Evolutionary conservation across 495 filamentous ascomycete species (phyloP).

Genomic region (Penicillium roqueforti): DNA sequence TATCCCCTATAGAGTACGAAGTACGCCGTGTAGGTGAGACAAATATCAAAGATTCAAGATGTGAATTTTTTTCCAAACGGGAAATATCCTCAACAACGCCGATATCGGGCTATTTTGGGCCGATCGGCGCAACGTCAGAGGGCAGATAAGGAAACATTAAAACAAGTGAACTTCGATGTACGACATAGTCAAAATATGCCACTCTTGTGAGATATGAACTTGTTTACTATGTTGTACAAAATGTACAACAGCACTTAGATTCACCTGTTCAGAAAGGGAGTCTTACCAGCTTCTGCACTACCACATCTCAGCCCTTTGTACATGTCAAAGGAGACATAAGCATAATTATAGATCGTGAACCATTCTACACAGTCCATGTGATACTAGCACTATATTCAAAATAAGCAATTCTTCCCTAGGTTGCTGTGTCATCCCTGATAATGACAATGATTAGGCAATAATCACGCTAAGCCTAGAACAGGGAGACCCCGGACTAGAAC

Average conservation of each 20-base stretch:
- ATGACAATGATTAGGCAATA: not conserved
- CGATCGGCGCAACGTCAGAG: slow-evolving; percentile 2
- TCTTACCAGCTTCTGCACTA: not conserved
- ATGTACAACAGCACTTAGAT: not conserved
- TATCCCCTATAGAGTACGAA: not conserved
- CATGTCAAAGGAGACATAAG: not conserved
- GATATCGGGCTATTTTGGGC: not conserved
- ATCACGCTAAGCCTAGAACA: not conserved
- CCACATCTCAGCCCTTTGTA: not conserved
- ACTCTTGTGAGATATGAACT: not conserved
- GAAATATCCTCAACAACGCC: not conserved
- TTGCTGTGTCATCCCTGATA: not conserved
- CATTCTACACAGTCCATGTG: not conserved
- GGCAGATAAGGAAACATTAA: not conserved
- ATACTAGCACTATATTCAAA: not conserved
- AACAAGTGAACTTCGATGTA: not conserved
- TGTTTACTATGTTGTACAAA: not conserved
- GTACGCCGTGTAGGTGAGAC: not conserved
- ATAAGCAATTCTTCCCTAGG: not conserved
- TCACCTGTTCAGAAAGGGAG: not conserved
- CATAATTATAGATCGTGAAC: not conserved
- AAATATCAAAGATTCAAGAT: not conserved
- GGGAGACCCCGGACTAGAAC: not conserved
- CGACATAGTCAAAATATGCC: slow-evolving; percentile 5
- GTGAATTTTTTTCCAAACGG: no score